Evolutionary conservation across 78 protist species (phyloP), one percentile per base, ranked within the genome.

Genomic region (Dictyostelium firmibasis): DNA sequence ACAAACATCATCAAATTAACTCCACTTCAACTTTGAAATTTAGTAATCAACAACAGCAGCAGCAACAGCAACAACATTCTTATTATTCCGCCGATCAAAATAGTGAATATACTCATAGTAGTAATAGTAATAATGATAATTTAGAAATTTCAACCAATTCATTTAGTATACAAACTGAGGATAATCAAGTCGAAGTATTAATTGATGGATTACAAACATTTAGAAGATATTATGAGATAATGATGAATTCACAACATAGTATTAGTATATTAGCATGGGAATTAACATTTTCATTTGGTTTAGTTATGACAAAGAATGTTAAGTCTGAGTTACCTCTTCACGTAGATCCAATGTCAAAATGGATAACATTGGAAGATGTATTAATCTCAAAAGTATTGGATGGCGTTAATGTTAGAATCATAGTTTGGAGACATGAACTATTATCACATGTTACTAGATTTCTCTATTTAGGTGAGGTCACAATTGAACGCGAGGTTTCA

Each of bases 201-300:
- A 96, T 96, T 8, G 97, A 96, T 77, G 97, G 97, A 23, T 69
- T 89, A 35, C 96, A 96, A 72, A 96, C 97, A 25, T 96, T 96
- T 85, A 91, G 94, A 84, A 62, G 96, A 76, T 96, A 96, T 35
- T 96, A 62, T 84, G 93, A 91, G 53, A 44, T 81, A 16, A 76
- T 96, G 96, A 81, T 81, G 96, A 81, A 57, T 67, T 96, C 97
- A 13, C 62, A 78, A 29, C 96, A 92, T 38, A 87, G 96, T 72
- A 91, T 96, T 11, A 84, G 88, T 77, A 96, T 96, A 9, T 64
- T 92, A 10, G 97, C 96, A 4, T 96, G 97, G 97, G 97, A 96
- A 33, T 53, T 96, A 38, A 75, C 96, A 74, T 81, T 96, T 20
- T 93, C 97, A 60, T 96, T 96, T 78, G 97, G 95, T 82, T 33